phyloP scores from a whole-genome alignment of 805 yeast genomes.

The Saccharomycopsis schoenii region DNA sequence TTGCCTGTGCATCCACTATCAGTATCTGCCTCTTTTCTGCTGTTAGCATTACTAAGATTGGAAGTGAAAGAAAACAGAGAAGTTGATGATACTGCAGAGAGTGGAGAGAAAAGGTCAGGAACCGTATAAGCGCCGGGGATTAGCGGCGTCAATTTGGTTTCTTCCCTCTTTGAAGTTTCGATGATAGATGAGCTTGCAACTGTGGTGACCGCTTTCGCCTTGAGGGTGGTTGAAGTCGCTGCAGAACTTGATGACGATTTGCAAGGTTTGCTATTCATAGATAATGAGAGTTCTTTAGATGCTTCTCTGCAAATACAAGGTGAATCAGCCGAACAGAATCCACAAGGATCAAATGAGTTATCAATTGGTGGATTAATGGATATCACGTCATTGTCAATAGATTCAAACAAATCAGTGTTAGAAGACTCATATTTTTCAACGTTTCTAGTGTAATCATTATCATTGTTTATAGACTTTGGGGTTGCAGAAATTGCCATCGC shows the following conservation, averaged over 20 bases:
- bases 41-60: neutral
- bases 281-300: neutral
- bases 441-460: neutral
- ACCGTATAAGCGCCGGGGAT: neutral
- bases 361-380: neutral
- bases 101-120: neutral
- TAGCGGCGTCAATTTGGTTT: conserved; percentile 6
- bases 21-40: conserved; percentile 19
- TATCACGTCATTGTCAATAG: neutral
- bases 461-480: neutral
- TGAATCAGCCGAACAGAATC: conserved; percentile 86
- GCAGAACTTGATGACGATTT: neutral
- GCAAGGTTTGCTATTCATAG: neutral
- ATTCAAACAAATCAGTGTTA: neutral
- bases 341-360: conserved; percentile 54
- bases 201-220: neutral
- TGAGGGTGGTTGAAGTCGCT: too few relatives aligned
- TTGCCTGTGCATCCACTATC: conserved; percentile 62
- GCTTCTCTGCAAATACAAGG: conserved; percentile 89
- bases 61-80: neutral
- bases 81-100: neutral
- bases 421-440: neutral
- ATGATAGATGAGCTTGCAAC: neutral
- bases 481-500: neutral
- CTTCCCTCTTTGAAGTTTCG: conserved; percentile 9